A percentile compares a stretch with the other conserved stretches of the same genome.
phyloP scores from a whole-genome alignment of 2,329 filamentous ascomycete species.

The Penicillium sp. region DNA sequence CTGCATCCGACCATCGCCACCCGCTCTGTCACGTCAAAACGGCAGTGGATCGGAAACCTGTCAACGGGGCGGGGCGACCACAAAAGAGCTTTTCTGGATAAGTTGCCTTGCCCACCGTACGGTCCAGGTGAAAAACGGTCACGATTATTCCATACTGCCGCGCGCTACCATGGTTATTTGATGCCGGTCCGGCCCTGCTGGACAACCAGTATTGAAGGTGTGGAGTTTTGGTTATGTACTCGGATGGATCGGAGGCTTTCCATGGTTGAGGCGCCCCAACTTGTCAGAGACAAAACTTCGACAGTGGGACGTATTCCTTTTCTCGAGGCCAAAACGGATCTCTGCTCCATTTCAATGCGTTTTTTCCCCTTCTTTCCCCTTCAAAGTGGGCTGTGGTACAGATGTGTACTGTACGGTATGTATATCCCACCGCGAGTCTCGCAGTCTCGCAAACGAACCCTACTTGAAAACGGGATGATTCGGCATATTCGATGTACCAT shows the following conservation, averaged over 20 bases:
- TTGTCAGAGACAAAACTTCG: slow-evolving; percentile 6
- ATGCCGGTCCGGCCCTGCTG: slow-evolving; percentile 23
- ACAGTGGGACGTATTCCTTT: slow-evolving; percentile 9
- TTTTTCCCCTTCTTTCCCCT: not conserved
- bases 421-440: slow-evolving; percentile 12
- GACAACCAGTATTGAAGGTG: slow-evolving; percentile 21
- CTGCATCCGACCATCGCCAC: slow-evolving; percentile 18
- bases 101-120: not conserved
- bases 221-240: slow-evolving; percentile 18
- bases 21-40: slow-evolving; percentile 13
- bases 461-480: not conserved
- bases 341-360: slow-evolving; percentile 5
- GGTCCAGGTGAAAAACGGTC: slow-evolving; percentile 4
- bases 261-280: slow-evolving; percentile 14
- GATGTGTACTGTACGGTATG: not conserved
- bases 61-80: slow-evolving; percentile 16
- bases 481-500: not conserved
- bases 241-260: slow-evolving; percentile 9
- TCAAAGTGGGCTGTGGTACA: slow-evolving; percentile 1
- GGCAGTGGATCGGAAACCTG: slow-evolving; percentile 19
- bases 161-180: slow-evolving; percentile 19
- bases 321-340: slow-evolving; percentile 5
- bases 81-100: slow-evolving; percentile 1
- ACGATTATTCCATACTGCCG: not conserved
- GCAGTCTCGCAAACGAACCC: slow-evolving; percentile 1